A percentile compares a stretch with the other conserved stretches of the same genome.
Conservation (phyloP, 2,329 filamentous ascomycete genomes). For the Penicillium polonicum region DNA sequence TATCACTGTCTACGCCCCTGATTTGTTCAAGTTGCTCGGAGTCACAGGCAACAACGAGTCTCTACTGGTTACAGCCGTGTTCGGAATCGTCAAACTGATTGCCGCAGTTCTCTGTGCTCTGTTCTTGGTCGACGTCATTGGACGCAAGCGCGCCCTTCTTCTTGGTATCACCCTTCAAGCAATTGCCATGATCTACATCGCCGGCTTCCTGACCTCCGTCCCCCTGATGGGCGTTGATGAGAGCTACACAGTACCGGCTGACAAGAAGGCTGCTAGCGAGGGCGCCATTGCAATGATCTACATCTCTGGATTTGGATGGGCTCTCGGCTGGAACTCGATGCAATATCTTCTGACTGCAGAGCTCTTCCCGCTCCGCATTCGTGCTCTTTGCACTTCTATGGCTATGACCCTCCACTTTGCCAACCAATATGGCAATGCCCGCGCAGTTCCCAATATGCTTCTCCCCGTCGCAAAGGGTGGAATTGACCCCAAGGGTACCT, state of each 20-base stretch:
- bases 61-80: slow-evolving; percentile 71
- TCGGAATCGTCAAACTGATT: slow-evolving; percentile 71
- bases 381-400: slow-evolving; percentile 67
- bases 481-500: slow-evolving; percentile 64
- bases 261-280: slow-evolving; percentile 58
- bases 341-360: slow-evolving; percentile 78
- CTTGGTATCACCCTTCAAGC: slow-evolving; percentile 61
- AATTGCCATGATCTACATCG: slow-evolving; percentile 63
- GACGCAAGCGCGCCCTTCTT: slow-evolving; percentile 66
- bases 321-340: slow-evolving; percentile 71
- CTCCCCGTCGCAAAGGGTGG: slow-evolving; percentile 43
- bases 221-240: slow-evolving; percentile 55
- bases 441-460: slow-evolving; percentile 74
- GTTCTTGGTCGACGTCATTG: slow-evolving; percentile 76
- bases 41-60: slow-evolving; percentile 66
- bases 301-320: slow-evolving; percentile 67
- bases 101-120: slow-evolving; percentile 68
- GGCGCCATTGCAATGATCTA: slow-evolving; percentile 71
- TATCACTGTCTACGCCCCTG: slow-evolving; percentile 74
- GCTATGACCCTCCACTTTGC: slow-evolving; percentile 78
- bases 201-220: slow-evolving; percentile 61
- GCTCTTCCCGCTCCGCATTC: slow-evolving; percentile 71
- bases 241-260: slow-evolving; percentile 47
- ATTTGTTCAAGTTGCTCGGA: slow-evolving; percentile 71
- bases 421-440: slow-evolving; percentile 74